Base-by-base conservation (phyloP, 106 monocot genomes). In the Apostasia shenzhenica region DNA sequence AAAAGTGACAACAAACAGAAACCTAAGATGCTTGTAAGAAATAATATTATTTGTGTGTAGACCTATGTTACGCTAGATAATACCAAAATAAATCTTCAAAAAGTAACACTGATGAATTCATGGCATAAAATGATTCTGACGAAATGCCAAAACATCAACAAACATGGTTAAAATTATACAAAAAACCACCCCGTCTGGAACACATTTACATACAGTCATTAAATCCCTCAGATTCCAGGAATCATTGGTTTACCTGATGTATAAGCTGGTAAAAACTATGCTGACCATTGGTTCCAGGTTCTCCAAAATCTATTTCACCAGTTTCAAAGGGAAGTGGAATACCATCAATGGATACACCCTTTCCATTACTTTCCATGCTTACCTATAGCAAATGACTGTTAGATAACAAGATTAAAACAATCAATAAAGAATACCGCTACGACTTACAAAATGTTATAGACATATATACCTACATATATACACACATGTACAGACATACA, bases 291-390 rank as follows among this genome's bases (percentile, higher is more conserved):
- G 95, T 97, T 75, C 95, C 95, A 69, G 95, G 95, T 75, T 97
- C 95, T 62, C 95, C 95, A 81, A 97, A 97, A 83, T 97, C 95
- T 74, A 97, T 97, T 80, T 97, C 95, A 67, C 95, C 95, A 55
- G 92, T 69, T 55, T 92, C 86, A 78, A 85, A 97, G 4, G 88
- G 86, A 73, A 97, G 95, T 48, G 86, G 84, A 54, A 82, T 51
- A 41, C 95, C 95, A 83, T 97, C 95, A 67, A 97, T 97, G n/a
- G 95, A 97, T 8, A 97, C 95, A 73, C 92, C 89, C 74, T 97
- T 97, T 63, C 95, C 95, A 85, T 97, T 97, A 82, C 95, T 97
- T 70, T 97, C 95, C 95, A 97, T 97, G 80, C 95, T 97, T 68
- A 95, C 81, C 95, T 95, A 60, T 41, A 65, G 37, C 5, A 72